These are phyloP conservation scores for Kitagawia praeruptora DNA, from an alignment of 129 eudicot species.

Conservation along the genomic window DNA sequence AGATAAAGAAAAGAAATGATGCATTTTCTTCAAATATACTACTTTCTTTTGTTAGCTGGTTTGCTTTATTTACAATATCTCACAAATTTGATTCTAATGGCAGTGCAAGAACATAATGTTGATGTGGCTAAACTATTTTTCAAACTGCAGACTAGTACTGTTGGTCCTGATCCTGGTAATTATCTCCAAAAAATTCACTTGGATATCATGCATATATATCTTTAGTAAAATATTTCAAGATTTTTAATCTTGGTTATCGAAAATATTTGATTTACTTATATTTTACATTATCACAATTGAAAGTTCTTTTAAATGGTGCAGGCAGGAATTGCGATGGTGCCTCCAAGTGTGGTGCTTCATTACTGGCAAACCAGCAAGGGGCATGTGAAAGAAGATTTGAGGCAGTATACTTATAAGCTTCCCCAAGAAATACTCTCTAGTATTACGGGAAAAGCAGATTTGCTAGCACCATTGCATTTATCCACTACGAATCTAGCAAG, in stretches of 20 bases:
- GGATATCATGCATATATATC: neutral
- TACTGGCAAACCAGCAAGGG: conserved; percentile 20
- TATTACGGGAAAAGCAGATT: conserved; percentile 20
- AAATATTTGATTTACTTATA: neutral
- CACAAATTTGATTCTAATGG: neutral
- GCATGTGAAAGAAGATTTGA: conserved; percentile 25
- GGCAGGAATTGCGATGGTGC: conserved; percentile 30
- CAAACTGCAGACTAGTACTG: neutral
- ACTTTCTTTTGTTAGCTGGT: neutral
- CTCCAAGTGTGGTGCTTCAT: conserved; percentile 29
- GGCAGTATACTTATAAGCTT: conserved; percentile 4
- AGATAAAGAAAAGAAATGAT: neutral
- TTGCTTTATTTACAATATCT: neutral
- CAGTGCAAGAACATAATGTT: neutral
- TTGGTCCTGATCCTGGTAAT: neutral
- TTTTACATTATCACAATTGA: neutral
- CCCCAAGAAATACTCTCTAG: conserved; percentile 25
- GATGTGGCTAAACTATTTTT: neutral
- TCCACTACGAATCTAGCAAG: conserved; percentile 35
- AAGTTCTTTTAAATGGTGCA: neutral
- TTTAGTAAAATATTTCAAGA: neutral
- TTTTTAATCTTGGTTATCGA: neutral
- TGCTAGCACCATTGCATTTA: conserved; percentile 32
- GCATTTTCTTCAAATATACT: neutral
- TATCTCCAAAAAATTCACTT: neutral